phyloP scores from a whole-genome alignment of 179 eudicot genomes.

The Patellifolia procumbens region DNA sequence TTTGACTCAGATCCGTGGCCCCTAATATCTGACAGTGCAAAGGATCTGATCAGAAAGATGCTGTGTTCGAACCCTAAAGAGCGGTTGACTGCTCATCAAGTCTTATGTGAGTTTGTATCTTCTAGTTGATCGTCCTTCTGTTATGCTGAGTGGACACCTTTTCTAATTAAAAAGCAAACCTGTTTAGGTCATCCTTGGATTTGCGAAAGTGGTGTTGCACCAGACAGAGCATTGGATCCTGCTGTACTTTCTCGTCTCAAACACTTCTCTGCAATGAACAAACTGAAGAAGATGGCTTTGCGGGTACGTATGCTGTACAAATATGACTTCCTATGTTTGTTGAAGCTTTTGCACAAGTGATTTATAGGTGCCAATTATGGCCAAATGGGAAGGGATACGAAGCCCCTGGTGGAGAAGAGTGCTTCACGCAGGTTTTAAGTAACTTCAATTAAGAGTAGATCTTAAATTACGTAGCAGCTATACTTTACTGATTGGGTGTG shows the following conservation, averaged over 20 bases:
- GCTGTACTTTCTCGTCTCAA: constrained; percentile 98
- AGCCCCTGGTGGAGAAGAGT: not conserved
- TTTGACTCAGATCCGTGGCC: constrained; percentile 96
- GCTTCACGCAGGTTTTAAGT: not conserved
- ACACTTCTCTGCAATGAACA: constrained; percentile 97
- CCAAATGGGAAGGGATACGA: not conserved
- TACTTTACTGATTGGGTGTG: not conserved
- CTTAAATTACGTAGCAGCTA: not conserved
- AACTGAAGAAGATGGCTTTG: constrained; percentile 96
- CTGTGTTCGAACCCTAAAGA: constrained; percentile 59
- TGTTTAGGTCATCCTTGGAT: constrained; percentile 96
- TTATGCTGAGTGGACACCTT: constrained; percentile 14
- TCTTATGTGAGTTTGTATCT: constrained; percentile 53
- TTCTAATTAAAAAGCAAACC: not conserved
- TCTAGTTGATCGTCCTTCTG: not conserved
- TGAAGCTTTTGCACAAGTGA: not conserved
- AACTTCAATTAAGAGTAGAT: not conserved
- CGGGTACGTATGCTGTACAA: constrained; percentile 58
- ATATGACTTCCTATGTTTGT: not conserved
- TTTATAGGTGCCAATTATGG: not conserved
- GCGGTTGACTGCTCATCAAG: constrained; percentile 86
- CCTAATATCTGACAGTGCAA: constrained; percentile 73
- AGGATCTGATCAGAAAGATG: constrained; percentile 81
- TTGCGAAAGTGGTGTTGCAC: constrained; percentile 97
- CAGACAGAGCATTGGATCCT: constrained; percentile 93